These are phyloP conservation scores for Tubosaeta sp. DNA, from an alignment of 768 basidiomycete species.

Conservation along the genomic window DNA sequence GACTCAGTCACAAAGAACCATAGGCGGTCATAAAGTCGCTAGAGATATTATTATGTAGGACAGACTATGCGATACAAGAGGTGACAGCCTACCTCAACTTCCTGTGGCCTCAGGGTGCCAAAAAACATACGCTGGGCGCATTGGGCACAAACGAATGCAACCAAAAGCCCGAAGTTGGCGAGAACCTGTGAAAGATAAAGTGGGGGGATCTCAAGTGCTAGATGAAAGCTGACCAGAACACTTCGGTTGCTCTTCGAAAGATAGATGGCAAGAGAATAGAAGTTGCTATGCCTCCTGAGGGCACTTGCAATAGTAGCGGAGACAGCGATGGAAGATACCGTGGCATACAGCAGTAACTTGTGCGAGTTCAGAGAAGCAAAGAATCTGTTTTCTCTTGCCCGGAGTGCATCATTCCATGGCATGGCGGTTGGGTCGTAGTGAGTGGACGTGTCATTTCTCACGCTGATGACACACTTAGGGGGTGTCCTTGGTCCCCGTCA, in stretches of 20 bases:
- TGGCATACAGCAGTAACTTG: slow-evolving; percentile 63
- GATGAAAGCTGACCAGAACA: slow-evolving; percentile 60
- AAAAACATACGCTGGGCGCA: slow-evolving; percentile 87
- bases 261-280: slow-evolving; percentile 90
- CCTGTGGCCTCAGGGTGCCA: slow-evolving; percentile 78
- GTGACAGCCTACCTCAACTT: slow-evolving; percentile 72
- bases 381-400: slow-evolving; percentile 48
- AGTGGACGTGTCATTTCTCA: slow-evolving; percentile 17
- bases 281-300: slow-evolving; percentile 79
- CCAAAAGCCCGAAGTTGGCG: slow-evolving; percentile 83
- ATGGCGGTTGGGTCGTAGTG: slow-evolving; percentile 28
- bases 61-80: not conserved
- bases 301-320: slow-evolving; percentile 74
- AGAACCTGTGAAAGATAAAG: slow-evolving; percentile 55
- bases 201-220: not conserved
- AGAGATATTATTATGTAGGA: slow-evolving; percentile 1
- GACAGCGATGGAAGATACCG: slow-evolving; percentile 65
- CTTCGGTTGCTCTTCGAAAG: slow-evolving; percentile 93
- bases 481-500: too few species aligned
- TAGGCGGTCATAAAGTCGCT: slow-evolving; percentile 93
- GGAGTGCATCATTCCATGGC: slow-evolving; percentile 48
- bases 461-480: not conserved
- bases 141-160: slow-evolving; percentile 72
- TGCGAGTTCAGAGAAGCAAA: slow-evolving; percentile 52
- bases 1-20: slow-evolving; percentile 99